A percentile compares a stretch with the other conserved stretches of the same genome.
Evolutionary conservation across 495 filamentous ascomycete species (phyloP).

Genomic region (Aspergillus campestris): DNA sequence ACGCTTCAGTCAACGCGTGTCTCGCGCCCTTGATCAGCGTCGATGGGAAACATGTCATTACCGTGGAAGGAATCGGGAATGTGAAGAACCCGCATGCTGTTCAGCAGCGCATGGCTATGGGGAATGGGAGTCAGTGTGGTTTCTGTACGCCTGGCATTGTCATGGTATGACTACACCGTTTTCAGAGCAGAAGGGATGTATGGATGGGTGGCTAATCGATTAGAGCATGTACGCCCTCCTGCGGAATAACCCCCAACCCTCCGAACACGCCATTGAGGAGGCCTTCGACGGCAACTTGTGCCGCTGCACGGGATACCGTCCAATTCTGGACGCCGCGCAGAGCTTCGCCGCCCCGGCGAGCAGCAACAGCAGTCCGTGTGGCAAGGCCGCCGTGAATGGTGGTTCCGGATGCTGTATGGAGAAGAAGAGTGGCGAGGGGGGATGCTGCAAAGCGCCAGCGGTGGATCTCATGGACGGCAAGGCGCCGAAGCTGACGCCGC

Average conservation of each 20-base stretch:
- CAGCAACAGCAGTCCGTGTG: conserved; percentile 14
- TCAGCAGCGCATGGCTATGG: conserved; percentile 82
- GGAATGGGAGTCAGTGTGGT: conserved; percentile 60
- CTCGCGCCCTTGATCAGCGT: conserved; percentile 85
- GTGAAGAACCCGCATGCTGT: conserved; percentile 79
- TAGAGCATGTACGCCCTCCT: conserved; percentile 63
- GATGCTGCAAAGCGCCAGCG: conserved; percentile 31
- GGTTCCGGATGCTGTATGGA: conserved; percentile 50
- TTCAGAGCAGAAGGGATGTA: neutral
- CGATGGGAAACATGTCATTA: conserved; percentile 97
- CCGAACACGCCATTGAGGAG: conserved; percentile 64
- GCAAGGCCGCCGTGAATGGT: conserved; percentile 37
- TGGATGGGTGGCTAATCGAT: conserved; percentile 28
- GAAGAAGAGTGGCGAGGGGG: conserved; percentile 28
- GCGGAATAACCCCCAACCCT: conserved; percentile 33
- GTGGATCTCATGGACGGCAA: conserved; percentile 1
- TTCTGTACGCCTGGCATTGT: conserved; percentile 98
- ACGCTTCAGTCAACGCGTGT: conserved; percentile 90
- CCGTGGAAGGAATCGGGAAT: conserved; percentile 93
- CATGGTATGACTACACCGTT: conserved; percentile 69
- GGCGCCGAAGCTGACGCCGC: conserved; percentile 9
- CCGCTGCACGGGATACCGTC: conserved; percentile 89
- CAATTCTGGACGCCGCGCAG: conserved; percentile 86
- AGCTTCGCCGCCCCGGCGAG: conserved; percentile 33
- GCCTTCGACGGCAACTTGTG: conserved; percentile 89